These are phyloP conservation scores for Moesziomyces globuligerus DNA, from an alignment of 1,284 basidiomycete genomes.

Conservation along the genomic window DNA sequence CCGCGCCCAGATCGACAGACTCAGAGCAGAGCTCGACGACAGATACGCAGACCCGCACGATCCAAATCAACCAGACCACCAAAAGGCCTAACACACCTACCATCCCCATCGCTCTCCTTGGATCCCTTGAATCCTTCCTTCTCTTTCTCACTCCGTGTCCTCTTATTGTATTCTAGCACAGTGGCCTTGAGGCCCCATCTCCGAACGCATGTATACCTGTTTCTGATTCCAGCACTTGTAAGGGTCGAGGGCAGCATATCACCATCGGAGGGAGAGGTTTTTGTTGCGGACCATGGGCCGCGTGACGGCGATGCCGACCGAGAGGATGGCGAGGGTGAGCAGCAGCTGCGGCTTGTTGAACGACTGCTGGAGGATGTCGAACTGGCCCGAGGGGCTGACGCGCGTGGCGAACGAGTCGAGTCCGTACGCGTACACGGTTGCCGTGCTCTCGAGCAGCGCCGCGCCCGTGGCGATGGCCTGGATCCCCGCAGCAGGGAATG, in stretches of 20 bases:
- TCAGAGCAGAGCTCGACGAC: constrained; percentile 49
- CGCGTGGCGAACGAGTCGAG: constrained; percentile 87
- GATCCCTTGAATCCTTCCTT: no score
- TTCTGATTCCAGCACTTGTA: background rate
- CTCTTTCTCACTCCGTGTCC: background rate
- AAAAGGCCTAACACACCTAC: background rate
- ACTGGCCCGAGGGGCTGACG: constrained; percentile 85
- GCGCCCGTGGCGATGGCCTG: constrained; percentile 75
- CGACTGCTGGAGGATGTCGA: constrained; percentile 78
- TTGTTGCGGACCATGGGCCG: constrained; percentile 52
- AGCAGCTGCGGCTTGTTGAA: constrained; percentile 95
- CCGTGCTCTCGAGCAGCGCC: constrained; percentile 88
- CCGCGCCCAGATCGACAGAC: constrained; percentile 50
- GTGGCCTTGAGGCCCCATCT: background rate
- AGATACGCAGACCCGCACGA: no score
- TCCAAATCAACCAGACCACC: background rate
- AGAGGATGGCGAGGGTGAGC: constrained; percentile 80
- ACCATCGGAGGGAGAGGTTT: constrained; percentile 32
- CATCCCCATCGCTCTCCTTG: background rate
- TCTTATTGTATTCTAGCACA: constrained; percentile 2
- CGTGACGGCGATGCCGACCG: constrained; percentile 78
- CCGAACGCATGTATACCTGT: constrained; percentile 1
- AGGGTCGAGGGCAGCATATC: background rate
- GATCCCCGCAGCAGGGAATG: constrained; percentile 72
- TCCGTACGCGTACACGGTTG: constrained; percentile 85